Evolutionary conservation across 2,329 filamentous ascomycete genomes (phyloP).

Genomic region (Paecilomyces variotii): DNA sequence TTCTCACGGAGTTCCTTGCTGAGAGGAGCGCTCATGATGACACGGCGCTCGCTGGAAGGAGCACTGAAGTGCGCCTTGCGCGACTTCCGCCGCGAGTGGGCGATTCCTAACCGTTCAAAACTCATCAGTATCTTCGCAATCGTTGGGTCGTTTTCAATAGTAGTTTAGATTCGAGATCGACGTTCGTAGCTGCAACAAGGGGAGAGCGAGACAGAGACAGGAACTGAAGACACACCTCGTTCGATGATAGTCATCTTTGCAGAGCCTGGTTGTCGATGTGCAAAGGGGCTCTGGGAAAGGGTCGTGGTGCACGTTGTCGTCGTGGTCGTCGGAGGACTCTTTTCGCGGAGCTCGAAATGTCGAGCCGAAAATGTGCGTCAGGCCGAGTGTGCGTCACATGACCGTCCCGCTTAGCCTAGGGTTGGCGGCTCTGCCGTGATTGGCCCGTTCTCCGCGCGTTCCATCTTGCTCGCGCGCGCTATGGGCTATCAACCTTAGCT

Average conservation of each 20-base stretch:
- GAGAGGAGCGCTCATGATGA: constrained; percentile 94
- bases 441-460: constrained; percentile 5
- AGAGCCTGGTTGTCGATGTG: constrained; percentile 14
- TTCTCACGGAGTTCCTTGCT: constrained; percentile 97
- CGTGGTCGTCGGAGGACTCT: constrained; percentile 11
- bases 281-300: constrained; percentile 9
- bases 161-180: not conserved
- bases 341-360: constrained; percentile 10
- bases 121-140: constrained; percentile 11
- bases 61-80: constrained; percentile 97
- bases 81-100: constrained; percentile 92
- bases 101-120: constrained; percentile 22
- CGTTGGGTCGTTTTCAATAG: constrained; percentile 2
- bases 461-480: not conserved
- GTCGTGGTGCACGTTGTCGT: constrained; percentile 14
- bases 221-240: constrained; percentile 16
- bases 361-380: constrained; percentile 15
- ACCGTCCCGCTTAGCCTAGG: constrained; percentile 14
- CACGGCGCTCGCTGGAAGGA: constrained; percentile 85
- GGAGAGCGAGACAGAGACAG: not conserved
- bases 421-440: constrained; percentile 5
- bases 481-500: not conserved
- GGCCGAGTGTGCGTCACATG: constrained; percentile 24
- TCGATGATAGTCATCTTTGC: constrained; percentile 24
- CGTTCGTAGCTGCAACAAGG: not conserved